A percentile compares a stretch with the other conserved stretches of the same genome.
phyloP scores from a whole-genome alignment of 2,329 filamentous ascomycete species.

The Trichoderma simmonsii region DNA sequence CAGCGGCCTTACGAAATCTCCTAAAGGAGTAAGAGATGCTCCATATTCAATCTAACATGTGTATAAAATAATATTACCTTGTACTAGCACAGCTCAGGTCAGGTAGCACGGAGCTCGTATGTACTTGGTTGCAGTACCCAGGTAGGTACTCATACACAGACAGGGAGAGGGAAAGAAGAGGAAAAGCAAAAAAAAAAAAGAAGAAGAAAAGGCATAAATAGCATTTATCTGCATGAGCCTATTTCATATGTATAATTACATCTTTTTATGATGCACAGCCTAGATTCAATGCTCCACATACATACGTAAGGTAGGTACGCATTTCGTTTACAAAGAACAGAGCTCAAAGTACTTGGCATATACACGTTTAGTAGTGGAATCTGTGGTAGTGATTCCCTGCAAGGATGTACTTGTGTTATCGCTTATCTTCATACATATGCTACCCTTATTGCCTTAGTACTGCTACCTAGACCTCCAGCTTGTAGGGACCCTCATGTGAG shows the following conservation, averaged over 20 bases:
- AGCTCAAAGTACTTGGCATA: neutral
- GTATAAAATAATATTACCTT: neutral
- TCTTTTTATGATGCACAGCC: neutral
- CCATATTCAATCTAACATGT: neutral
- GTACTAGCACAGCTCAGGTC: neutral
- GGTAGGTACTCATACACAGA: neutral
- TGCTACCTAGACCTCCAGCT: neutral
- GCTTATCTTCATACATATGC: conserved; percentile 4
- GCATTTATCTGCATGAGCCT: neutral
- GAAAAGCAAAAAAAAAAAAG: neutral
- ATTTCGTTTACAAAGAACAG: neutral
- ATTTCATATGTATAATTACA: neutral
- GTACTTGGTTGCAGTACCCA: neutral
- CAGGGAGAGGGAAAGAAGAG: neutral
- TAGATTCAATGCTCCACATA: neutral
- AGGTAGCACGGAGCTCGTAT: neutral
- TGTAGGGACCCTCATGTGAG: neutral
- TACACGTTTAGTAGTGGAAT: neutral
- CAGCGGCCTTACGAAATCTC: neutral
- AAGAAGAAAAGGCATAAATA: neutral
- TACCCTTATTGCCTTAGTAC: neutral
- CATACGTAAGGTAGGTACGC: neutral
- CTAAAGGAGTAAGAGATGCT: neutral
- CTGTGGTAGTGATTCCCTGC: neutral
- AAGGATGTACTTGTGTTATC: conserved; percentile 3